These are phyloP conservation scores for Colletotrichum sublineola DNA, from an alignment of 2,329 filamentous ascomycete genomes.

Conservation along the genomic window DNA sequence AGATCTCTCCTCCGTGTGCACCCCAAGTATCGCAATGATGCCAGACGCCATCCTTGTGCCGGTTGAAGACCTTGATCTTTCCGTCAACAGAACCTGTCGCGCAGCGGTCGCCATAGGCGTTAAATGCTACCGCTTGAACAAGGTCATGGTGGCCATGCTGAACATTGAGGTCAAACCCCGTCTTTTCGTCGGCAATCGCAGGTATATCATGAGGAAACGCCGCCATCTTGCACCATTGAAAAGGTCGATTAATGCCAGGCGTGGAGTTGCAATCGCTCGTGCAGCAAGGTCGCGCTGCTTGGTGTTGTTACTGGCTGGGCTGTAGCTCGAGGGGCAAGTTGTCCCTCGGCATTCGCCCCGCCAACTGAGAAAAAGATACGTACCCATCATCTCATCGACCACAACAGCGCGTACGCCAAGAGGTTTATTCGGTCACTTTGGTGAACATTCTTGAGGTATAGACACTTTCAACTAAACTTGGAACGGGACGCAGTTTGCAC, in stretches of 20 bases:
- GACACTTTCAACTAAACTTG: neutral
- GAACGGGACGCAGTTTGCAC: neutral
- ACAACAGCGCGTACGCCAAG: neutral
- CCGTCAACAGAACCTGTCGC: constrained; percentile 93
- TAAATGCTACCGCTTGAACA: constrained; percentile 88
- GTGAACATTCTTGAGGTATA: neutral
- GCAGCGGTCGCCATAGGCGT: constrained; percentile 91
- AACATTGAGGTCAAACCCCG: constrained; percentile 71
- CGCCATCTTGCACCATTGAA: constrained; percentile 56
- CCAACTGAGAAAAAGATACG: neutral
- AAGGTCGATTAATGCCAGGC: constrained; percentile 40
- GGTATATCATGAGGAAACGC: constrained; percentile 44
- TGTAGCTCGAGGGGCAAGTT: constrained; percentile 1
- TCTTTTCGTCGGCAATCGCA: constrained; percentile 60
- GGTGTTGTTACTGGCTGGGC: neutral
- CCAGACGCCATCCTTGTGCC: constrained; percentile 83
- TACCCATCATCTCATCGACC: neutral
- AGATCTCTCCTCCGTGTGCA: constrained; percentile 90
- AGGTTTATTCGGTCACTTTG: neutral
- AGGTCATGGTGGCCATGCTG: constrained; percentile 83
- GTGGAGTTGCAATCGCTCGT: neutral
- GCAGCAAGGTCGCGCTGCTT: neutral
- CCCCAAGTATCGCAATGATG: constrained; percentile 87
- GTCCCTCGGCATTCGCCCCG: constrained; percentile 2
- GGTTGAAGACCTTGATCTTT: constrained; percentile 91